Base-by-base conservation (phyloP, 805 yeast genomes). In the Lipomyces yamadae region DNA sequence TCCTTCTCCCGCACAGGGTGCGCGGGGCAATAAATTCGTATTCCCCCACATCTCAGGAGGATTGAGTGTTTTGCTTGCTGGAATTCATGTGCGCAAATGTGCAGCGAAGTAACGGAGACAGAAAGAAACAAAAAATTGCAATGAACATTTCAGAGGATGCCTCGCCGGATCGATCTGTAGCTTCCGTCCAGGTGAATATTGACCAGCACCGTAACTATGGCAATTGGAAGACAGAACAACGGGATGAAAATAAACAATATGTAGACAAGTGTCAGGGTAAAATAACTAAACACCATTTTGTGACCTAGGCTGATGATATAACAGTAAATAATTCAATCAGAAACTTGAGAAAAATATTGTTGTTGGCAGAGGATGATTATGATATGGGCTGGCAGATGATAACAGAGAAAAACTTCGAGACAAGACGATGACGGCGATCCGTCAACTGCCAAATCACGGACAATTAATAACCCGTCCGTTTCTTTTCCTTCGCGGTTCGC, bases 201-300 rank as follows among this genome's bases (percentile, higher is more conserved):
- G 48, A 42, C n/a, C 24, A 42, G 48, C 15, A 42, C 48, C n/a
- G 48, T 42, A n/a, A 42, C 48, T 42, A 42, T 42, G 10, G 48
- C 48, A n/a, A 42, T 42, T n/a, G 48, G 48, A 42, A 42, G 48
- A 42, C 48, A 15, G 48, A 42, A 42, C n/a, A 42, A n/a, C 5
- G 48, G 48, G n/a, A 42, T 42, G 48, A 42, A 42, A 42, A 42
- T n/a, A 42, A 42, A 42, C 2, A 42, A 42, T 2, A 42, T 42
- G 18, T 42, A 42, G 48, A n/a, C 24, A 7, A 42, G 15, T 42
- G 48, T 42, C 48, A 42, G 24, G 3, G 18, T n/a, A 24, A 42
- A 42, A 13, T 42, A 42, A 42, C n/a, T 42, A 15, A 42, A 42
- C 15, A 42, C 48, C 48, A 42, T 42, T 42, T 24, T 15, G 48